Evolutionary conservation across 345 rosid species (phyloP).

Genomic region (Zanthoxylum bungeanum): DNA sequence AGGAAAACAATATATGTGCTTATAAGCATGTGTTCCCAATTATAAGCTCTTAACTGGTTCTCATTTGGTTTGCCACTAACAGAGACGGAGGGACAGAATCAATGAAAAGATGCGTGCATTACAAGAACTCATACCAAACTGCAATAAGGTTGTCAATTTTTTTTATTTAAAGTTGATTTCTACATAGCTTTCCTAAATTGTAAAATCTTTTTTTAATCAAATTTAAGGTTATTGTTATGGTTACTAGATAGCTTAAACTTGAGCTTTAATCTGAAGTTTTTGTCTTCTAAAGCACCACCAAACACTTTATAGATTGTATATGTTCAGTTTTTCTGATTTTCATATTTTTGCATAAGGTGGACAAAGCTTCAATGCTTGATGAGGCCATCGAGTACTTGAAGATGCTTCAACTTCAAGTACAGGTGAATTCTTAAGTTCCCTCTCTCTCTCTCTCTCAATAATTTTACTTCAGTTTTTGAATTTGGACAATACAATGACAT

Average conservation of each 20-base stretch:
- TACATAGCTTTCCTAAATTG: not conserved
- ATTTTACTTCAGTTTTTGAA: slow-evolving; percentile 10
- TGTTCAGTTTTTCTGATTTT: slow-evolving; percentile 17
- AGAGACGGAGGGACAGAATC: slow-evolving; percentile 91
- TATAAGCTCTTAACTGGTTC: slow-evolving; percentile 10
- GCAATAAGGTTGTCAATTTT: slow-evolving; percentile 60
- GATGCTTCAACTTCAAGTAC: slow-evolving; percentile 87
- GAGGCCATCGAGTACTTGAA: slow-evolving; percentile 93
- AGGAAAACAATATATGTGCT: slow-evolving; percentile 1
- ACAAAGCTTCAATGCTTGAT: slow-evolving; percentile 96
- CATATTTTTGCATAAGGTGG: slow-evolving; percentile 52
- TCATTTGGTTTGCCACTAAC: slow-evolving; percentile 25
- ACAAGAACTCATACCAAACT: slow-evolving; percentile 93
- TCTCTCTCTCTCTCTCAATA: not conserved
- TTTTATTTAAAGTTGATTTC: not conserved
- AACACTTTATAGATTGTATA: slow-evolving; percentile 3
- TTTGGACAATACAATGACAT: slow-evolving; percentile 8
- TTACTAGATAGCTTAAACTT: no score
- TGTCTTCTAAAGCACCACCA: not conserved
- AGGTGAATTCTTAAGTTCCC: slow-evolving; percentile 37
- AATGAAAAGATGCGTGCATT: slow-evolving; percentile 93
- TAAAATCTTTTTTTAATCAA: no score
- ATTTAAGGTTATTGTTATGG: no score
- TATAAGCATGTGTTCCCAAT: slow-evolving; percentile 12
- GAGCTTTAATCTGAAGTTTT: not conserved